Conservation (phyloP, 768 basidiomycete genomes). For the Suillus plorans region DNA sequence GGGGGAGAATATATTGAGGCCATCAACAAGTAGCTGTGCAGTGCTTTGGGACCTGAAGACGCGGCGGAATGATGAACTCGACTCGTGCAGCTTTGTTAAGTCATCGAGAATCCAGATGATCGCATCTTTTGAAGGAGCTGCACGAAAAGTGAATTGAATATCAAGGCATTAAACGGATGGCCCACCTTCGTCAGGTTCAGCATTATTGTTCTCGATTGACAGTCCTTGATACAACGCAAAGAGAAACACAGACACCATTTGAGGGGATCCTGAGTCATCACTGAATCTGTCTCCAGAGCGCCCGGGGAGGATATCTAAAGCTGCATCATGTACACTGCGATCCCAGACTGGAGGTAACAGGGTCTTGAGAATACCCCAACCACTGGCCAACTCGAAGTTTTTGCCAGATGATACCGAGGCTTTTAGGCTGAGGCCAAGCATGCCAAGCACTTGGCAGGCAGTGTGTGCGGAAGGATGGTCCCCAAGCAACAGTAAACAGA, state of each 20-base stretch:
- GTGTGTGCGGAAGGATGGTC: slow-evolving; percentile 64
- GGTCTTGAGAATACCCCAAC: slow-evolving; percentile 74
- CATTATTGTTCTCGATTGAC: background rate
- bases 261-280: background rate
- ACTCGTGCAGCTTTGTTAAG: slow-evolving; percentile 65
- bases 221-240: slow-evolving; percentile 3
- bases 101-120: slow-evolving; percentile 53
- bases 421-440: slow-evolving; percentile 57
- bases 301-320: slow-evolving; percentile 70
- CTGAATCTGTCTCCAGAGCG: slow-evolving; percentile 5
- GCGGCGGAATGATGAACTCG: slow-evolving; percentile 64
- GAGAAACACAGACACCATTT: slow-evolving; percentile 3
- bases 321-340: slow-evolving; percentile 58
- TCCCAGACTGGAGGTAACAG: slow-evolving; percentile 74
- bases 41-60: slow-evolving; percentile 72
- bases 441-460: slow-evolving; percentile 55
- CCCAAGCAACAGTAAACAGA: slow-evolving; percentile 78
- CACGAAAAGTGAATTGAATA: background rate
- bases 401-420: slow-evolving; percentile 64
- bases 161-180: background rate
- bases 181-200: background rate
- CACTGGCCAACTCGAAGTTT: slow-evolving; percentile 84
- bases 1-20: slow-evolving; percentile 49
- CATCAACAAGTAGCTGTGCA: slow-evolving; percentile 65
- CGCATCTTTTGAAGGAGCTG: slow-evolving; percentile 24